These are phyloP conservation scores for Atalantia buxifolia DNA, from an alignment of 345 rosid genomes.

Conservation along the genomic window DNA sequence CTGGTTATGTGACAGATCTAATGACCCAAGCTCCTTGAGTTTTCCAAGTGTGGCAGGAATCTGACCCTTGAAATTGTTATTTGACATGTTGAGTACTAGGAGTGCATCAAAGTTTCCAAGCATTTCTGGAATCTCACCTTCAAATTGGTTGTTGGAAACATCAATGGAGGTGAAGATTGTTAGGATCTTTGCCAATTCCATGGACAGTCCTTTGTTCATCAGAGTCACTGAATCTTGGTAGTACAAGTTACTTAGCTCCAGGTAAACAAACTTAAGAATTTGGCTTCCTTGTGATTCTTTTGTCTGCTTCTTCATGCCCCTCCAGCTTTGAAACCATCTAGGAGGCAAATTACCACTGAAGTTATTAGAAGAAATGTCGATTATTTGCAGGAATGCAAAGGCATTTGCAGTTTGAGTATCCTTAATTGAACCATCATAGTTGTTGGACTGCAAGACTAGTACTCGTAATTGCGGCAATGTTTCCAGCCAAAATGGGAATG, in stretches of 20 bases:
- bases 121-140: conserved; percentile 11
- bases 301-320: conserved; percentile 8
- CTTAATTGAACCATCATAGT: not conserved
- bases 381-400: not conserved
- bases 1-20: conserved; percentile 20
- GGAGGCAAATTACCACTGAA: not conserved
- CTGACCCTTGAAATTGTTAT: conserved; percentile 6
- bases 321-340: not conserved
- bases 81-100: conserved; percentile 1
- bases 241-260: fast-evolving
- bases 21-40: not conserved
- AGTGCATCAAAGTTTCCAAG: not conserved
- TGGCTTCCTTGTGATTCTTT: conserved; percentile 14
- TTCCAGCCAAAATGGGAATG: not conserved
- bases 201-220: not conserved
- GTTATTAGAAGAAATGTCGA: not conserved
- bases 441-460: not conserved
- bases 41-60: not conserved
- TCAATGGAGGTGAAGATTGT: not conserved
- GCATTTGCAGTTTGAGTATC: not conserved
- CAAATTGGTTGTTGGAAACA: conserved; percentile 13
- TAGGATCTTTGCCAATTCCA: not conserved
- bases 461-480: not conserved
- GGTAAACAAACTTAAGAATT: not conserved
- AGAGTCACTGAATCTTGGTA: conserved; percentile 4